Evolutionary conservation across 768 basidiomycete genomes (phyloP).

Genomic region (Mycena pura): DNA sequence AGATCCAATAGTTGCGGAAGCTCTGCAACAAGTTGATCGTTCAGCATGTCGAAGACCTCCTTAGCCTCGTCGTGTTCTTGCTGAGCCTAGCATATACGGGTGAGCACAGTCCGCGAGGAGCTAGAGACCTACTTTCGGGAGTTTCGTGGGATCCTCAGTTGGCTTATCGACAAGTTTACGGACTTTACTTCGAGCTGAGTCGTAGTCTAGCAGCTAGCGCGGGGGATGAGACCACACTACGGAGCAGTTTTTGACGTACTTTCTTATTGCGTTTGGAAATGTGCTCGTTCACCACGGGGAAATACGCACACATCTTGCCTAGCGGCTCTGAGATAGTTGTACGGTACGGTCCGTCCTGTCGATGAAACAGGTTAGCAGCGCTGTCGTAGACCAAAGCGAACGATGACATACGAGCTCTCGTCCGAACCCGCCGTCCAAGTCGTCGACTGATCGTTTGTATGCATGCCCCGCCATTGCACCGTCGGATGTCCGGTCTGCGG

Average conservation of each 20-base stretch:
- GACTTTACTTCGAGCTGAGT: conserved; percentile 87
- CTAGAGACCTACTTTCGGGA: conserved; percentile 69
- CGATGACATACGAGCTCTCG: conserved; percentile 77
- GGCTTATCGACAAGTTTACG: conserved; percentile 93
- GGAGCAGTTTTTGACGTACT: too few species aligned
- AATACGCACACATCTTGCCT: conserved; percentile 96
- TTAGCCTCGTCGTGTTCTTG: conserved; percentile 95
- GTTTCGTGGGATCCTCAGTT: conserved; percentile 88
- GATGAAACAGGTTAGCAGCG: conserved; percentile 1
- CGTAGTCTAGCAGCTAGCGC: conserved; percentile 89
- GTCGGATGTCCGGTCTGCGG: conserved; percentile 83
- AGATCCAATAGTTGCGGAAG: conserved; percentile 93
- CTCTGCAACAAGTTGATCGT: conserved; percentile 89
- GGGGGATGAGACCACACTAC: too few species aligned
- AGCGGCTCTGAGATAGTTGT: conserved; percentile 95
- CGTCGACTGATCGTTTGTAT: conserved; percentile 94
- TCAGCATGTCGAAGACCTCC: conserved; percentile 92
- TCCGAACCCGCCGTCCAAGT: conserved; percentile 84
- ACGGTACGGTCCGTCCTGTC: conserved; percentile 90
- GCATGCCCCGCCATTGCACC: conserved; percentile 97
- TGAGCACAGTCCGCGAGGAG: not conserved
- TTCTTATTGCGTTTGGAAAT: conserved; percentile 97
- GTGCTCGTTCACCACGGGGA: conserved; percentile 91
- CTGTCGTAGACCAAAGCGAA: not conserved
- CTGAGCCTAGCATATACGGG: conserved; percentile 68